Evolutionary conservation across 1,139 yeast species (phyloP).

Genomic region (Geotrichum europaeum): DNA sequence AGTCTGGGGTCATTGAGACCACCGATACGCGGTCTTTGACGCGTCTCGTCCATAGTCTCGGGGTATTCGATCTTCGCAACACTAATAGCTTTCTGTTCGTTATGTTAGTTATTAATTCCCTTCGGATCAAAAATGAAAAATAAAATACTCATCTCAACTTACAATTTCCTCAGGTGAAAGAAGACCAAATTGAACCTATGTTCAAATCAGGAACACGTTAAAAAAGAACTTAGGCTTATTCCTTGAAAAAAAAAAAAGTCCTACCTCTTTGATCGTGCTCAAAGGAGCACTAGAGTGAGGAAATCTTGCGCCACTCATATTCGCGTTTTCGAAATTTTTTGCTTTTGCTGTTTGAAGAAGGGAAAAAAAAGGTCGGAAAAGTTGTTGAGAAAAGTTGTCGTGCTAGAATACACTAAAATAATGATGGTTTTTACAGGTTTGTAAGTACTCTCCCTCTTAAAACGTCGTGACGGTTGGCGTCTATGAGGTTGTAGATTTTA

Average conservation of each 20-base stretch:
- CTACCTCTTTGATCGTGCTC: conserved; percentile 89
- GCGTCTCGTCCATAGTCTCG: conserved; percentile 97
- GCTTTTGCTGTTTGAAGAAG: not conserved
- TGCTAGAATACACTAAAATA: not conserved
- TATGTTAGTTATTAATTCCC: not conserved
- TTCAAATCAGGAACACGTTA: conserved; percentile 1
- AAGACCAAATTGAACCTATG: conserved; percentile 86
- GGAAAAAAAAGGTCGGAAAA: not conserved
- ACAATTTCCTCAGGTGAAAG: conserved; percentile 94
- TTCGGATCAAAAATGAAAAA: not conserved
- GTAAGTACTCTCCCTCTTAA: conserved; percentile 3
- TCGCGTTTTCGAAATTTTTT: conserved; percentile 5
- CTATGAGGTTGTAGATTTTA: conserved; percentile 13
- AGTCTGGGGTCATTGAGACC: conserved; percentile 95
- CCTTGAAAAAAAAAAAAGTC: conserved; percentile 23
- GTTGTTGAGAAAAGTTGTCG: not conserved
- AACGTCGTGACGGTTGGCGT: conserved; percentile 11
- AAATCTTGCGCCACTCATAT: conserved; percentile 47
- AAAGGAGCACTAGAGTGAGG: conserved; percentile 97
- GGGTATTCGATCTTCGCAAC: conserved; percentile 97
- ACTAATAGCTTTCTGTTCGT: conserved; percentile 68
- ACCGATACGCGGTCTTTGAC: conserved; percentile 90
- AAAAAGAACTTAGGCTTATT: not conserved
- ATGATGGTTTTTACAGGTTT: not conserved
- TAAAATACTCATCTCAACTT: conserved; percentile 26